phyloP scores from a whole-genome alignment of 306 rosid genomes.

The Macrotyloma uniflorum region DNA sequence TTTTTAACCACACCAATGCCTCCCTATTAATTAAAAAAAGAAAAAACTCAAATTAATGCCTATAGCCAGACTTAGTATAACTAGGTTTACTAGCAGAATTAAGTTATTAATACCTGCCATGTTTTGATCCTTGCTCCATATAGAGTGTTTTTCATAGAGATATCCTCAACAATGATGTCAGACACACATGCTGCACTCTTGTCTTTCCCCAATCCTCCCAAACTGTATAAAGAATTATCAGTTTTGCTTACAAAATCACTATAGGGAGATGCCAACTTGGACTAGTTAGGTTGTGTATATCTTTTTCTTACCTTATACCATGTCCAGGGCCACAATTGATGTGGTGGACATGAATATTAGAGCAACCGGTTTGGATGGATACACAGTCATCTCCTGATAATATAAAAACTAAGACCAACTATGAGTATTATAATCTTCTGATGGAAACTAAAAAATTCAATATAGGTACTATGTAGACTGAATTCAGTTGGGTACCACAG shows the following conservation, averaged over 20 bases:
- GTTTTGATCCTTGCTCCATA: constrained; percentile 94
- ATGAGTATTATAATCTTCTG: constrained; percentile 22
- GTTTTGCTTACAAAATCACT: constrained; percentile 3
- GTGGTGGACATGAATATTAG: constrained; percentile 85
- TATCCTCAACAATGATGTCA: constrained; percentile 67
- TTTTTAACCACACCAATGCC: constrained; percentile 88
- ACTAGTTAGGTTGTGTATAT: neutral
- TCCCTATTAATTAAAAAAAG: constrained; percentile 51
- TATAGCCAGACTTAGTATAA: neutral
- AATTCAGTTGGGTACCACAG: constrained; percentile 21
- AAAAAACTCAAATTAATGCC: constrained; percentile 14
- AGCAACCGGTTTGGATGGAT: constrained; percentile 95
- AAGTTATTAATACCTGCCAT: constrained; percentile 76
- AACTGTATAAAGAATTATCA: constrained; percentile 42
- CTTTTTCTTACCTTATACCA: constrained; percentile 77
- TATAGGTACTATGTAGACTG: neutral
- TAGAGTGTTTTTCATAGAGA: constrained; percentile 70
- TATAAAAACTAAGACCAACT: constrained; percentile 19
- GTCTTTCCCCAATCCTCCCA: constrained; percentile 88
- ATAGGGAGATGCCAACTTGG: neutral
- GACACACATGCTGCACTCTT: constrained; percentile 83
- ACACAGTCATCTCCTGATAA: constrained; percentile 94
- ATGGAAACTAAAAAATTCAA: constrained; percentile 16
- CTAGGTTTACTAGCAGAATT: neutral
- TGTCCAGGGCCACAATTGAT: constrained; percentile 97